Percentiles rank a stretch among this genome's conserved stretches.
Evolutionary conservation across 2,329 filamentous ascomycete species (phyloP).

Genomic region (Coleophoma crateriformis): DNA sequence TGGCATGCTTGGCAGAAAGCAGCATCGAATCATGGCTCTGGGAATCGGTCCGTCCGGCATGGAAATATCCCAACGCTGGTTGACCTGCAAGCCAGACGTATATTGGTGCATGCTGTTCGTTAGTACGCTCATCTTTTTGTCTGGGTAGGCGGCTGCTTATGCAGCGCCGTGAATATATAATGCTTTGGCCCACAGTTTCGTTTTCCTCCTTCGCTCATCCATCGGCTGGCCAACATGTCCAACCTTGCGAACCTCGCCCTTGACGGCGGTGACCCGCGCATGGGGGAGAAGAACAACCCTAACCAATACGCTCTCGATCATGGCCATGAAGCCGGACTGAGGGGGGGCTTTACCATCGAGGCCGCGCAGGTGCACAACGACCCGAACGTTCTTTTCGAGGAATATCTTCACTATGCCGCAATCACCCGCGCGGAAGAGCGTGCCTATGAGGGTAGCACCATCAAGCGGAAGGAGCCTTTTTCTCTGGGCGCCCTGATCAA

Average conservation of each 20-base stretch:
- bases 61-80: background rate
- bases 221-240: conserved; percentile 5
- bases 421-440: conserved; percentile 21
- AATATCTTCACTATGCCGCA: conserved; percentile 27
- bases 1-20: background rate
- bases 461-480: conserved; percentile 3
- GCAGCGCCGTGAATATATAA: background rate
- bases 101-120: background rate
- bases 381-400: conserved; percentile 25
- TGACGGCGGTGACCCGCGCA: conserved; percentile 18
- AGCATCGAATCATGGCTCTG: too few relatives aligned
- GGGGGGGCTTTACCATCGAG: conserved; percentile 12
- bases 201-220: conserved; percentile 1
- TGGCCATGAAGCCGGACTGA: conserved; percentile 8
- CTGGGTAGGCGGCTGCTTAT: background rate
- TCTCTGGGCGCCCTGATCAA: conserved; percentile 5
- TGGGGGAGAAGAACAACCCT: conserved; percentile 11
- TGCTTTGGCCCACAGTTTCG: background rate
- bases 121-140: background rate
- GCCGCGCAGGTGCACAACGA: conserved; percentile 22
- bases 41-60: too few relatives aligned
- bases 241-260: conserved; percentile 16
- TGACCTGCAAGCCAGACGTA: background rate
- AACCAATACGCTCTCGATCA: conserved; percentile 14
- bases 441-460: conserved; percentile 4